phyloP scores from a whole-genome alignment of 805 yeast genomes.

The Wickerhamiella azyma region DNA sequence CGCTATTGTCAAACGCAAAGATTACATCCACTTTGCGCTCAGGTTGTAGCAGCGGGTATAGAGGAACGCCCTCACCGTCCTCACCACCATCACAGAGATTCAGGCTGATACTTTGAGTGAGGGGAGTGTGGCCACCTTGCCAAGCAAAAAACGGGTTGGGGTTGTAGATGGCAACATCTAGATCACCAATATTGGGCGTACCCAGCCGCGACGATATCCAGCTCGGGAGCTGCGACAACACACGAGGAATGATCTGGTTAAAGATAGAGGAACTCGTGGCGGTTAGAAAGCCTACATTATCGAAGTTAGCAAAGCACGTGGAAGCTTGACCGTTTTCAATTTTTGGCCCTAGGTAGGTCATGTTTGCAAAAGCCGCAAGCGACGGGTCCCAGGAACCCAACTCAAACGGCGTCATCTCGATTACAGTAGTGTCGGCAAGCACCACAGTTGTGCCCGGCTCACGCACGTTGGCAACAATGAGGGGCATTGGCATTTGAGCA shows the following conservation, averaged over 20 bases:
- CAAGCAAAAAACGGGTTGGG: conserved; percentile 18
- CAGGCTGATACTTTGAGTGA: conserved; percentile 14
- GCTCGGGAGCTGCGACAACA: not conserved
- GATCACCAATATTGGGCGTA: conserved; percentile 45
- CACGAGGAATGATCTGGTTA: conserved; percentile 28
- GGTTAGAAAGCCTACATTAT: conserved; percentile 65
- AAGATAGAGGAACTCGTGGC: conserved; percentile 76
- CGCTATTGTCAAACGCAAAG: conserved; percentile 34
- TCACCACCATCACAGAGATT: conserved; percentile 53
- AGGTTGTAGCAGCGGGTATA: conserved; percentile 49
- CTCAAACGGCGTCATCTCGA: conserved; percentile 34
- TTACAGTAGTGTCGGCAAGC: conserved; percentile 43
- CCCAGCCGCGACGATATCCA: not conserved
- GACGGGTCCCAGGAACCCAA: conserved; percentile 74
- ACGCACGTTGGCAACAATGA: conserved; percentile 31
- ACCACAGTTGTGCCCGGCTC: conserved; percentile 28
- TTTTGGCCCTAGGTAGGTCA: conserved; percentile 43
- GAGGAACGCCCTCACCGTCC: conserved; percentile 60
- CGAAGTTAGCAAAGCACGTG: conserved; percentile 53
- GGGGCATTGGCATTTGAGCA: conserved; percentile 49
- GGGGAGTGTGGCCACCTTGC: not conserved
- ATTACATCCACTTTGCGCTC: conserved; percentile 49
- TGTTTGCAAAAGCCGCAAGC: conserved; percentile 41
- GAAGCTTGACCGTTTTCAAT: conserved; percentile 11
- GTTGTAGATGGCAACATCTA: not conserved